A percentile compares a stretch with the other conserved stretches of the same genome.
phyloP scores from a whole-genome alignment of 805 yeast genomes.

The Candida montana region DNA sequence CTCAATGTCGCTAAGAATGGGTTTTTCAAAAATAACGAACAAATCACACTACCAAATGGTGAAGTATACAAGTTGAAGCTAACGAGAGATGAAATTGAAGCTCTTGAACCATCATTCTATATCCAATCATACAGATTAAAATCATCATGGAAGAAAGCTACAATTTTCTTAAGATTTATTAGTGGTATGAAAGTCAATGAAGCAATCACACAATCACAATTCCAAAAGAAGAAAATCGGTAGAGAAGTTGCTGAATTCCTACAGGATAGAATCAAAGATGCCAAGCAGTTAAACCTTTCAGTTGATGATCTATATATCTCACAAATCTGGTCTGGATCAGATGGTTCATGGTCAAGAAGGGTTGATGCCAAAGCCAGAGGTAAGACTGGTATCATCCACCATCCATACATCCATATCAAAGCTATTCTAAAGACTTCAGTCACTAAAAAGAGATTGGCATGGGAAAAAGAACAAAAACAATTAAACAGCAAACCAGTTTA shows the following conservation, averaged over 20 bases:
- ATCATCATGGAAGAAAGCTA: conserved; percentile 85
- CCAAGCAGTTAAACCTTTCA: conserved; percentile 51
- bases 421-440: conserved; percentile 66
- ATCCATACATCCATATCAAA: conserved; percentile 75
- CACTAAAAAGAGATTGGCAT: conserved; percentile 54
- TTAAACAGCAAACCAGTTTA: conserved; percentile 47
- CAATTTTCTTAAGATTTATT: conserved; percentile 69
- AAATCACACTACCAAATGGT: conserved; percentile 39
- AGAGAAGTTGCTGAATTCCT: conserved; percentile 74
- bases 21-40: conserved; percentile 60
- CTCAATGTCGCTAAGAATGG: conserved; percentile 54
- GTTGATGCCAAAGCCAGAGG: conserved; percentile 88
- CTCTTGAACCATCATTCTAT: conserved; percentile 85
- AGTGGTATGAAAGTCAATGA: conserved; percentile 63
- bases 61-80: conserved; percentile 51
- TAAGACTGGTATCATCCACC: conserved; percentile 71
- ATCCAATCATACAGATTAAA: conserved; percentile 76
- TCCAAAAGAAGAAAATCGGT: conserved; percentile 72
- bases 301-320: conserved; percentile 63
- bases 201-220: conserved; percentile 91
- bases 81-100: conserved; percentile 60
- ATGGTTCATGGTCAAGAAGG: conserved; percentile 67
- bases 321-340: conserved; percentile 89
- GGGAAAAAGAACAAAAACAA: conserved; percentile 50
- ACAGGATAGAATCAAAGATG: conserved; percentile 66